phyloP scores from a whole-genome alignment of 345 rosid species.

The Gossypium bickii region DNA sequence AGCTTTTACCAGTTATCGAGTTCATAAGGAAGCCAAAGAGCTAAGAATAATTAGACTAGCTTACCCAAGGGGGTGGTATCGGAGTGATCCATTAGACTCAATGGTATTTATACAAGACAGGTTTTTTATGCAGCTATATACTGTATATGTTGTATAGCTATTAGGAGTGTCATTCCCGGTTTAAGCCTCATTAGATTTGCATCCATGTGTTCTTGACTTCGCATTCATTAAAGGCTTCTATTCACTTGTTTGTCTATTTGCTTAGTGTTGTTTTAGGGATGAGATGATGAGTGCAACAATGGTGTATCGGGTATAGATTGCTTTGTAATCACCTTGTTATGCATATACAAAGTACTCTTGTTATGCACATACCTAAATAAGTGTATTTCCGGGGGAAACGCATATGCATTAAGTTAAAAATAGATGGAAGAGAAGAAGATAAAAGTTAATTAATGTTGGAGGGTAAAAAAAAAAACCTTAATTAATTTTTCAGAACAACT shows the following conservation, averaged over 20 bases:
- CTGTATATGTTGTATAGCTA: background rate
- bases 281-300: background rate
- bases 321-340: background rate
- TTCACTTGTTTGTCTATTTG: background rate
- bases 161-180: background rate
- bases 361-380: background rate
- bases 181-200: background rate
- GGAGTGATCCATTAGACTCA: background rate
- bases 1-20: background rate
- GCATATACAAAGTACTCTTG: background rate
- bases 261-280: background rate
- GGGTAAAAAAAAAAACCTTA: background rate
- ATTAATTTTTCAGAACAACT: background rate
- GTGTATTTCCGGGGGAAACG: background rate
- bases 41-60: background rate
- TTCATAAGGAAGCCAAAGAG: background rate
- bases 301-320: background rate
- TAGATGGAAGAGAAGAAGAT: background rate
- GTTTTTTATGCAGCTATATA: background rate
- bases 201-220: background rate
- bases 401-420: background rate
- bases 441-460: background rate
- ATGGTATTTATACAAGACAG: background rate
- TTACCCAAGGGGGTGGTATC: constrained; percentile 2
- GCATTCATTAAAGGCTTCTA: background rate